phyloP scores from a whole-genome alignment of 2,329 filamentous ascomycete genomes.

The Colletotrichum sp. region DNA sequence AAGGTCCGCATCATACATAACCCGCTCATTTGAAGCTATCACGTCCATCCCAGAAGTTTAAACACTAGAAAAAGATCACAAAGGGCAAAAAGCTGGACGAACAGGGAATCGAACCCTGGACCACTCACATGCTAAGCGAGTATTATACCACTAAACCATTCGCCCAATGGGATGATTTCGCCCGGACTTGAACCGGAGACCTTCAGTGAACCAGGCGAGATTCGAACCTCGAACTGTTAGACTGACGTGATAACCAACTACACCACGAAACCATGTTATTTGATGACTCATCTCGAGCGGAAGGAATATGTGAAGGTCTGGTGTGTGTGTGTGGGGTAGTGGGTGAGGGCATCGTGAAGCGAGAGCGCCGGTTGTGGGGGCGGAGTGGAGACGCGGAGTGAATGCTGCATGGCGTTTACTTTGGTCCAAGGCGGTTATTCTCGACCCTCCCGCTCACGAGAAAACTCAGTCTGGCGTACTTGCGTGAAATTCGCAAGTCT shows the following conservation, averaged over 20 bases:
- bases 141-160: conserved; percentile 7
- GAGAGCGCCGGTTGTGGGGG: background rate
- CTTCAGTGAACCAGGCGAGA: conserved; percentile 1
- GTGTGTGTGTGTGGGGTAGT: background rate
- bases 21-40: background rate
- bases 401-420: fast-evolving
- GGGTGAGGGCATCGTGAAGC: background rate
- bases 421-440: background rate
- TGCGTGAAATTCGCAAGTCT: fast-evolving
- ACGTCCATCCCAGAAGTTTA: fast-evolving
- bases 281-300: background rate
- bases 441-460: background rate
- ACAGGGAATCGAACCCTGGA: conserved; percentile 6
- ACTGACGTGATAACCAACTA: conserved; percentile 56
- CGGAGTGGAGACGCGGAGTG: background rate
- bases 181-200: conserved; percentile 15
- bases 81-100: background rate
- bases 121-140: conserved; percentile 6
- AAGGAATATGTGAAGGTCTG: background rate
- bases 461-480: fast-evolving
- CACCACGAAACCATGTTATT: conserved; percentile 27
- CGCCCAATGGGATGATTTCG: background rate
- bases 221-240: conserved; percentile 36
- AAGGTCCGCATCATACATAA: background rate
- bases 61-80: background rate